These are phyloP conservation scores for Phycomyces blakesleeanus DNA, from an alignment of 192 early-diverging fungal species.

Conservation along the genomic window DNA sequence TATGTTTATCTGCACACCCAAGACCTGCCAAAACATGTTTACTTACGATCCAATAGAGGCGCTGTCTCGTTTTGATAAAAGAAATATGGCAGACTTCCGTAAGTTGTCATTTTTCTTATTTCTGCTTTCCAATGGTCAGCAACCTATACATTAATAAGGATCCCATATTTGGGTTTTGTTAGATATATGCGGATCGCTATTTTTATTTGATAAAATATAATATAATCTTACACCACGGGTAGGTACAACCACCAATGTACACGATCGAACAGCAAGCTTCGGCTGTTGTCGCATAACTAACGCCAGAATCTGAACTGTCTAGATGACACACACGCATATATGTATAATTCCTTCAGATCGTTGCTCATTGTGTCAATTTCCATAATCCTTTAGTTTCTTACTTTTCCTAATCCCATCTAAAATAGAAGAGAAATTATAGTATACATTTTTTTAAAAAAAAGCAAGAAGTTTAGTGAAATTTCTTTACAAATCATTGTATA, in stretches of 20 bases:
- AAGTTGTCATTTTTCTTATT: slow-evolving; percentile 23
- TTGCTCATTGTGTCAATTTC: not conserved
- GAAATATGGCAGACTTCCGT: slow-evolving; percentile 22
- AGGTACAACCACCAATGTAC: slow-evolving; percentile 21
- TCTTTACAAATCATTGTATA: too few relatives aligned
- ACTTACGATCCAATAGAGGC: slow-evolving; percentile 18
- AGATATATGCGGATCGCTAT: too few relatives aligned
- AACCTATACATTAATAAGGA: slow-evolving; percentile 11
- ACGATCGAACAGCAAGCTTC: slow-evolving; percentile 6
- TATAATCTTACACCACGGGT: slow-evolving; percentile 17
- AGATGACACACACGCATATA: too few relatives aligned
- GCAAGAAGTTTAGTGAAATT: too few relatives aligned
- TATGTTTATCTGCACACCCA: not conserved
- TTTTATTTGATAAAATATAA: too few relatives aligned
- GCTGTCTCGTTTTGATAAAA: slow-evolving; percentile 16
- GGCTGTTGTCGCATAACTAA: slow-evolving; percentile 22
- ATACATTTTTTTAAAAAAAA: not conserved
- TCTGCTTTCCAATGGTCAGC: slow-evolving; percentile 28
- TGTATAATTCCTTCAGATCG: not conserved
- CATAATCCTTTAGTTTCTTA: not conserved
- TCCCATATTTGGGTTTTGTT: too few relatives aligned
- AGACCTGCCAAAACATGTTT: not conserved
- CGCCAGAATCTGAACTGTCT: slow-evolving; percentile 20
- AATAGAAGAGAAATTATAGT: not conserved
- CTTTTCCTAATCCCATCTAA: slow-evolving; percentile 29